Base-by-base conservation (phyloP, 2,329 filamentous ascomycete genomes). In the Cladobotryum mycophilum region DNA sequence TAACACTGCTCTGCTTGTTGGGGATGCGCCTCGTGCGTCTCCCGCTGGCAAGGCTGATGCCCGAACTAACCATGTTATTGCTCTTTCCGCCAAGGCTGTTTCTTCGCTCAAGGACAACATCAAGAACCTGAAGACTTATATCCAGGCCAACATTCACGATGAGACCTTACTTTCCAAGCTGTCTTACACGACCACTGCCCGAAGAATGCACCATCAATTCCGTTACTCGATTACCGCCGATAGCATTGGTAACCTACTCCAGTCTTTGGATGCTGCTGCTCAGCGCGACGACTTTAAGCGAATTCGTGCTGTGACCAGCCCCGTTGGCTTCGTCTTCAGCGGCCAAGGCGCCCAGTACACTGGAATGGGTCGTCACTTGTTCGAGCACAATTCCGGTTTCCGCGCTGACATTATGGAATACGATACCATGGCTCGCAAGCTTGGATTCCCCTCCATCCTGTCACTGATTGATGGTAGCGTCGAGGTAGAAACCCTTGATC, bases 151-250 rank as follows among this genome's bases (percentile, higher is more conserved):
- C 45, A 30, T 30, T 58, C 67, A 30, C 25, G 25, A 30, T 30
- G 25, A 30, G 25, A 30, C 25, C 9, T 41, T 50, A 3, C 13
- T 51, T 12, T 4, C 75, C 7, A 71, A 81, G 56, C 66, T 87
- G 3, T 77, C 82, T 1, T 87, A 86, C 64, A 84, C 81, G 2
- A 82, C 79, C 2, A 86, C 83, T 3, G 85, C 84, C 25, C 77
- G 82, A 25, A 75, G 76, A 47, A 78, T 81, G 11, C 81, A 84
- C 57, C 76, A 81, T 62, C 73, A 75, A 58, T 78, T 75, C 71
- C 74, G 78, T 47, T 73, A 81, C 67, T 75, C 71, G 41, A 69
- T 80, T 49, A 62, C 69, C 3, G 76, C 70, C n/a, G n/a, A 47
- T 42, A 43, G 35, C n/a, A 25, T 36, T n/a, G 38, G 51, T 12